A percentile compares a stretch with the other conserved stretches of the same genome.
These are phyloP conservation scores for Fusarium sp. DNA, from an alignment of 2,329 filamentous ascomycete species.

Conservation along the genomic window DNA sequence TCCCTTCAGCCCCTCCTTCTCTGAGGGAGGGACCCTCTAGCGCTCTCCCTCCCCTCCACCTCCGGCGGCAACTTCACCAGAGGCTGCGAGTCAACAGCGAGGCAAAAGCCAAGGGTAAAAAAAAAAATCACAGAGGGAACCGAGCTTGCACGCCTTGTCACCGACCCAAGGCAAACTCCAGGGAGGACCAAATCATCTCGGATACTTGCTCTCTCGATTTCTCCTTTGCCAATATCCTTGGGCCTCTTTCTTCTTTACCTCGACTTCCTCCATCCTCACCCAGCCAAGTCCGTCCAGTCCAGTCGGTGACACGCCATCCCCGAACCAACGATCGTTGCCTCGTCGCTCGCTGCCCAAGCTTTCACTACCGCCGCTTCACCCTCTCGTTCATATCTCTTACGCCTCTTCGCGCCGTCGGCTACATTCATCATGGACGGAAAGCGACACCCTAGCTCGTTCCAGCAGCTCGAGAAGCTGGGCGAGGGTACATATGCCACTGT, in stretches of 20 bases:
- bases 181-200: constrained; percentile 12
- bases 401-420: not conserved
- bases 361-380: constrained; percentile 6
- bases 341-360: constrained; percentile 19
- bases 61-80: constrained; percentile 29
- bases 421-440: constrained; percentile 84
- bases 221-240: not conserved
- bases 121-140: constrained; percentile 7
- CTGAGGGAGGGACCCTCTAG: not conserved
- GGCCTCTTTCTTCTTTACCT: constrained; percentile 1
- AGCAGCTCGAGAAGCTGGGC: constrained; percentile 98
- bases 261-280: not conserved
- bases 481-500: constrained; percentile 99
- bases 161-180: constrained; percentile 16
- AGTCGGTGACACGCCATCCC: constrained; percentile 35
- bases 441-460: constrained; percentile 95
- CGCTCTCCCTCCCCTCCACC: constrained; percentile 17
- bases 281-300: not conserved
- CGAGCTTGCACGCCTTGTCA: constrained; percentile 18
- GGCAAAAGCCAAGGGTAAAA: constrained; percentile 24
- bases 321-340: constrained; percentile 15
- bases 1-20: constrained; percentile 31
- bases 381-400: constrained; percentile 16
- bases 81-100: constrained; percentile 28
- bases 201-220: constrained; percentile 11